Evolutionary conservation across 2,329 filamentous ascomycete species (phyloP).

Genomic region (Dactylellina haptotyla): DNA sequence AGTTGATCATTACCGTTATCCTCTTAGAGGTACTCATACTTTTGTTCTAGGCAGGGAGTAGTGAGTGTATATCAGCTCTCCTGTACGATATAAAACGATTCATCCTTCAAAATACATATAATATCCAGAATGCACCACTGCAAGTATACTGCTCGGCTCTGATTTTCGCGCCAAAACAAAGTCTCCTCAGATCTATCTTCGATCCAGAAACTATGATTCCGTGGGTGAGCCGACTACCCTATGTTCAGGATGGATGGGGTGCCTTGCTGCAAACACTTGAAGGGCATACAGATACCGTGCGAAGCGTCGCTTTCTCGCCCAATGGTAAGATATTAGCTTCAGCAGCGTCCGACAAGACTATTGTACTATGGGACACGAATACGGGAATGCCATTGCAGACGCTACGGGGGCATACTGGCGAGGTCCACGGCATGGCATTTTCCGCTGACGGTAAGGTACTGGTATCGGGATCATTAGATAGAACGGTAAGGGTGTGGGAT

Average conservation of each 20-base stretch:
- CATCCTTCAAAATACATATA: conserved; percentile 10
- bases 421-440: background rate
- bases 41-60: background rate
- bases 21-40: too few species aligned
- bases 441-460: background rate
- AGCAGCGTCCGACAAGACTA: background rate
- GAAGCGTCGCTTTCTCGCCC: background rate
- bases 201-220: background rate
- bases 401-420: background rate
- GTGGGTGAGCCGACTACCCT: background rate
- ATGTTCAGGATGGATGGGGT: conserved; percentile 9
- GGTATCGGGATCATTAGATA: too few species aligned
- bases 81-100: conserved; percentile 56
- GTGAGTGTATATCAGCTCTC: background rate
- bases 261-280: conserved; percentile 7
- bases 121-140: conserved; percentile 9
- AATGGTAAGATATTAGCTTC: background rate
- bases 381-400: background rate
- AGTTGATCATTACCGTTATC: background rate
- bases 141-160: conserved; percentile 17
- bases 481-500: too few species aligned
- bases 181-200: conserved; percentile 7
- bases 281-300: background rate
- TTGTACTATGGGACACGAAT: background rate
- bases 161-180: conserved; percentile 1